Percentiles rank a stretch among this genome's conserved stretches.
Evolutionary conservation across 2,329 filamentous ascomycete species (phyloP).

Genomic region (Trichothecium sympodiale): DNA sequence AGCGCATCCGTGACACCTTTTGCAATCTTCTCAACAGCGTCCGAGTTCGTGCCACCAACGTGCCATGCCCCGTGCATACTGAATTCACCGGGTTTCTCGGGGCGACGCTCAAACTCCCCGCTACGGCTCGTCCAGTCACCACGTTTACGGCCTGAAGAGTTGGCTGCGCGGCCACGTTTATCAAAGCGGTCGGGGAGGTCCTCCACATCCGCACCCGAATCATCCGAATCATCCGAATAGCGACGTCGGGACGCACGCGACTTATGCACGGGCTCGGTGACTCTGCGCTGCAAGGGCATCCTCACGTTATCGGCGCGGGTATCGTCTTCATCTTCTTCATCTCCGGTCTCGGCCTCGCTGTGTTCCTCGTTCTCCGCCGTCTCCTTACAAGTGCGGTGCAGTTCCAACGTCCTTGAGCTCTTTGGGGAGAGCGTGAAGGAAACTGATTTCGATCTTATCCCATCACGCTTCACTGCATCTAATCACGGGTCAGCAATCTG

Average conservation of each 20-base stretch:
- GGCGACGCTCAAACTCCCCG: slow-evolving; percentile 30
- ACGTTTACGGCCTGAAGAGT: slow-evolving; percentile 5
- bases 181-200: slow-evolving; percentile 37
- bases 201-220: slow-evolving; percentile 22
- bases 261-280: slow-evolving; percentile 10
- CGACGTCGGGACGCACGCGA: slow-evolving; percentile 10
- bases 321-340: too few species aligned
- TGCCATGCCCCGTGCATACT: slow-evolving; percentile 32
- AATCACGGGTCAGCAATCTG: not conserved
- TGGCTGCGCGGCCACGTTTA: slow-evolving; percentile 27
- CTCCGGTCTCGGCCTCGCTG: slow-evolving; percentile 7
- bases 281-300: slow-evolving; percentile 9
- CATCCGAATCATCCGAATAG: slow-evolving; percentile 16
- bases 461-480: not conserved
- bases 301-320: slow-evolving; percentile 8
- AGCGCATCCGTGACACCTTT: slow-evolving; percentile 5
- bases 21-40: slow-evolving; percentile 11
- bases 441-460: slow-evolving; percentile 25
- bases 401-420: slow-evolving; percentile 32
- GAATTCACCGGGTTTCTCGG: slow-evolving; percentile 19
- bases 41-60: slow-evolving; percentile 30
- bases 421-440: slow-evolving; percentile 37
- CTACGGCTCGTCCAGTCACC: slow-evolving; percentile 22
- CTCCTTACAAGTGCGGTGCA: slow-evolving; percentile 25
- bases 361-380: slow-evolving; percentile 10